Evolutionary conservation across 1,284 basidiomycete genomes (phyloP).

Genomic region (Albatrellus sp.): DNA sequence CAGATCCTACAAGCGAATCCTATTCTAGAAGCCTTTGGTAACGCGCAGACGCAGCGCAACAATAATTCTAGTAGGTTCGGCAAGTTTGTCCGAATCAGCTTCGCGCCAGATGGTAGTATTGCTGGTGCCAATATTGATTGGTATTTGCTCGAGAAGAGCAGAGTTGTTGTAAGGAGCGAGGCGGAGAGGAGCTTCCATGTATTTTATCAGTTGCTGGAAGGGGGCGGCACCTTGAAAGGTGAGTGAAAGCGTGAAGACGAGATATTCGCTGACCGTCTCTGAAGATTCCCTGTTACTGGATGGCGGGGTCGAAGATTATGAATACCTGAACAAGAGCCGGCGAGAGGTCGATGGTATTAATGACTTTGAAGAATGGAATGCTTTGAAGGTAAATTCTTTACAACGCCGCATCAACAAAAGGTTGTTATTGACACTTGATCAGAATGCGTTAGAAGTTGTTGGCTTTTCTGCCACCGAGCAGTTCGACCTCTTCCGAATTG

Average conservation of each 20-base stretch:
- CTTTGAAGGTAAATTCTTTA: slow-evolving; percentile 45
- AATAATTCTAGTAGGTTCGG: slow-evolving; percentile 99
- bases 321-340: slow-evolving; percentile 84
- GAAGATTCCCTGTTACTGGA: slow-evolving; percentile 69
- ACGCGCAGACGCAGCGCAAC: slow-evolving; percentile 97
- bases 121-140: slow-evolving; percentile 98
- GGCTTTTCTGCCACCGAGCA: slow-evolving; percentile 83
- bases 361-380: slow-evolving; percentile 81
- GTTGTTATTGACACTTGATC: background rate
- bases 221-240: slow-evolving; percentile 57
- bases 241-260: slow-evolving; percentile 9
- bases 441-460: slow-evolving; percentile 77
- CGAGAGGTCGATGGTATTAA: slow-evolving; percentile 92
- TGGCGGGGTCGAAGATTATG: slow-evolving; percentile 73
- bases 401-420: background rate
- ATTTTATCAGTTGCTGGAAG: slow-evolving; percentile 85
- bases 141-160: slow-evolving; percentile 97
- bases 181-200: slow-evolving; percentile 94
- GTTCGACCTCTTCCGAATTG: slow-evolving; percentile 86
- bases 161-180: slow-evolving; percentile 81
- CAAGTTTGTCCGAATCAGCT: slow-evolving; percentile 96
- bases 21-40: slow-evolving; percentile 96
- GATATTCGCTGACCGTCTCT: slow-evolving; percentile 6
- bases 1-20: slow-evolving; percentile 99
- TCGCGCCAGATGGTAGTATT: slow-evolving; percentile 88